phyloP scores from a whole-genome alignment of 345 rosid genomes.

The Gossypium sturtianum region DNA sequence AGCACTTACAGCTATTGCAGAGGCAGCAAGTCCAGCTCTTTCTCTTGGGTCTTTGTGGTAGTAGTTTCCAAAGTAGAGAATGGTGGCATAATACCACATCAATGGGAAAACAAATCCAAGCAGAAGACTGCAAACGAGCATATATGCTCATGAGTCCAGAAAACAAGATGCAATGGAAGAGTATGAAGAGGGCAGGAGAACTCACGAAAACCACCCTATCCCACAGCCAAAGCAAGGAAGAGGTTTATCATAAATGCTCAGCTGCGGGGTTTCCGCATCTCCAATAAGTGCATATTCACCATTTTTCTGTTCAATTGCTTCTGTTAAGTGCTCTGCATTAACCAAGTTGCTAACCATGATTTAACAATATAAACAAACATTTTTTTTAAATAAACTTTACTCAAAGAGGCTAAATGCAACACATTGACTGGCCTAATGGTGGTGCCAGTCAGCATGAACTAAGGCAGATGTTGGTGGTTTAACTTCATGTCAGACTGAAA shows the following conservation, averaged over 20 bases:
- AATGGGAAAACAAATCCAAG: slow-evolving; percentile 74
- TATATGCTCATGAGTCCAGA: slow-evolving; percentile 4
- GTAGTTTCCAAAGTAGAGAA: slow-evolving; percentile 74
- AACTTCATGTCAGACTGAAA: background rate
- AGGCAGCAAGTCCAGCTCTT: slow-evolving; percentile 91
- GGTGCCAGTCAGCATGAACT: background rate
- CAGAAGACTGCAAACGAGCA: slow-evolving; percentile 45
- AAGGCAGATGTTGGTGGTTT: background rate
- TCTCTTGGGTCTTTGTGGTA: slow-evolving; percentile 92
- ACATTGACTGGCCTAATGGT: background rate
- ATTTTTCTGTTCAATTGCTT: slow-evolving; percentile 31
- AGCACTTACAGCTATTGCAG: slow-evolving; percentile 79
- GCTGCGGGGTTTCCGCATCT: slow-evolving; percentile 40
- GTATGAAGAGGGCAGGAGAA: slow-evolving; percentile 9
- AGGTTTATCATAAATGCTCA: slow-evolving; percentile 70
- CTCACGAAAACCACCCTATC: slow-evolving; percentile 93
- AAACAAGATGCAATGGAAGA: background rate
- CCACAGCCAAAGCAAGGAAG: slow-evolving; percentile 95
- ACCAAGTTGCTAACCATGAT: background rate
- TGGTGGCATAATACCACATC: slow-evolving; percentile 73
- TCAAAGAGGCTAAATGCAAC: background rate
- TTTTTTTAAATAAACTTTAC: background rate
- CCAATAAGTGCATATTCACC: slow-evolving; percentile 47
- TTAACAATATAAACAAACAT: too few relatives aligned
- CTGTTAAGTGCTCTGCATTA: slow-evolving; percentile 28